Percentiles rank a stretch among this genome's conserved stretches.
Conservation (phyloP, 2,329 filamentous ascomycete genomes). For the Hymenoscyphus linearis region DNA sequence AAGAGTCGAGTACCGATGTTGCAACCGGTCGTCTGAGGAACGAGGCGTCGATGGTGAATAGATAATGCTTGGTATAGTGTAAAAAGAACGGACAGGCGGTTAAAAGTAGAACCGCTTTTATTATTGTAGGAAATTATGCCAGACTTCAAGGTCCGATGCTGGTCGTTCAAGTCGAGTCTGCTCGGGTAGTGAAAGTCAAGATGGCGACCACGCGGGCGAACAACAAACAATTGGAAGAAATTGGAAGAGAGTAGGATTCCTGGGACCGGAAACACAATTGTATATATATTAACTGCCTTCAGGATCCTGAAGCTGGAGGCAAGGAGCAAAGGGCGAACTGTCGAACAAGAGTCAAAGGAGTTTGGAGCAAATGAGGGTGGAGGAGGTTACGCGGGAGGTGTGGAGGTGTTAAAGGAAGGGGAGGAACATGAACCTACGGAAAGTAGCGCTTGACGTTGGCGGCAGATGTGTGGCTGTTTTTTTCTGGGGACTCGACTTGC, state of each 20-base stretch:
- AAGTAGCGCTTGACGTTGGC: constrained; percentile 22
- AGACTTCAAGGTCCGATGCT: not conserved
- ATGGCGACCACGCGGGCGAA: not conserved
- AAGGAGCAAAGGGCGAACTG: constrained; percentile 9
- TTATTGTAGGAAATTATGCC: not conserved
- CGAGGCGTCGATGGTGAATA: not conserved
- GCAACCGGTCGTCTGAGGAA: not conserved
- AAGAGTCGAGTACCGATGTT: not conserved
- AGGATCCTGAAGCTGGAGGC: constrained; percentile 3
- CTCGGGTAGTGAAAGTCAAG: not conserved
- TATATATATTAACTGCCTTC: constrained; percentile 12
- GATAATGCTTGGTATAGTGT: not conserved
- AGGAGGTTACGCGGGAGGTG: constrained; percentile 1
- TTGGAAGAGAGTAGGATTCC: constrained; percentile 8
- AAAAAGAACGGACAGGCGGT: not conserved
- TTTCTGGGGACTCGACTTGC: constrained; percentile 9
- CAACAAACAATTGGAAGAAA: too few species aligned
- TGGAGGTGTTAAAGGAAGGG: constrained; percentile 10
- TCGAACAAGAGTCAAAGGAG: constrained; percentile 4
- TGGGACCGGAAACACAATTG: constrained; percentile 9
- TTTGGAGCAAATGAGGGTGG: not conserved
- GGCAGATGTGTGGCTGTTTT: constrained; percentile 17
- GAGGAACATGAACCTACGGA: constrained; percentile 1
- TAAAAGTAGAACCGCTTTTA: not conserved
- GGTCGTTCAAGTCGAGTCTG: not conserved